Evolutionary conservation across 495 filamentous ascomycete species (phyloP).

Genomic region (Talaromyces proteolyticus): DNA sequence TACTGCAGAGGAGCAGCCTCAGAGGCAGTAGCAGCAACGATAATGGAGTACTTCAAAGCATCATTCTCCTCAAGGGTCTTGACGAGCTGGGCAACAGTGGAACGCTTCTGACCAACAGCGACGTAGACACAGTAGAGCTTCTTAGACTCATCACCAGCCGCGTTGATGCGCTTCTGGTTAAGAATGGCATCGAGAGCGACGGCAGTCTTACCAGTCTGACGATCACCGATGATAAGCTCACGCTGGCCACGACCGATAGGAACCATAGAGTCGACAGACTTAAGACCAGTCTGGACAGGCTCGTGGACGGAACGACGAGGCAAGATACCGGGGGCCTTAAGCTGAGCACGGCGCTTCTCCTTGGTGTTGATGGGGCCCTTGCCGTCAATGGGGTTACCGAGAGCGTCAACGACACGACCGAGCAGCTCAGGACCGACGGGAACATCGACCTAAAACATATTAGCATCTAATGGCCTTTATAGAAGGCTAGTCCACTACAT

Average conservation of each 20-base stretch:
- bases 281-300: conserved; percentile 98
- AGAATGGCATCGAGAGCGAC: conserved; percentile 97
- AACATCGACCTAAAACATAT: conserved; percentile 75
- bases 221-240: conserved; percentile 99
- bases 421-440: conserved; percentile 90
- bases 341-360: conserved; percentile 92
- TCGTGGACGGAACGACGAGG: conserved; percentile 95
- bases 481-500: conserved; percentile 32
- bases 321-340: conserved; percentile 98
- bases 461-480: conserved; percentile 10
- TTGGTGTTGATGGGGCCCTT: conserved; percentile 92
- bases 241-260: conserved; percentile 99
- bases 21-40: conserved; percentile 95
- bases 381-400: conserved; percentile 98
- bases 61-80: conserved; percentile 99
- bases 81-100: conserved; percentile 97
- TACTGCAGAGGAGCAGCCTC: conserved; percentile 94
- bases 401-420: conserved; percentile 96
- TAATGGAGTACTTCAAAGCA: conserved; percentile 95
- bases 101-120: conserved; percentile 98
- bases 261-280: conserved; percentile 99
- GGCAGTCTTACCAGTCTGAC: conserved; percentile 99
- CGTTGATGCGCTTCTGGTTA: conserved; percentile 99
- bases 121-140: conserved; percentile 99
- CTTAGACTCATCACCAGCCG: conserved; percentile 77